Evolutionary conservation across 2,329 filamentous ascomycete genomes (phyloP), one percentile per base, ranked within the genome.

Genomic region (Fusarium nygamai): DNA sequence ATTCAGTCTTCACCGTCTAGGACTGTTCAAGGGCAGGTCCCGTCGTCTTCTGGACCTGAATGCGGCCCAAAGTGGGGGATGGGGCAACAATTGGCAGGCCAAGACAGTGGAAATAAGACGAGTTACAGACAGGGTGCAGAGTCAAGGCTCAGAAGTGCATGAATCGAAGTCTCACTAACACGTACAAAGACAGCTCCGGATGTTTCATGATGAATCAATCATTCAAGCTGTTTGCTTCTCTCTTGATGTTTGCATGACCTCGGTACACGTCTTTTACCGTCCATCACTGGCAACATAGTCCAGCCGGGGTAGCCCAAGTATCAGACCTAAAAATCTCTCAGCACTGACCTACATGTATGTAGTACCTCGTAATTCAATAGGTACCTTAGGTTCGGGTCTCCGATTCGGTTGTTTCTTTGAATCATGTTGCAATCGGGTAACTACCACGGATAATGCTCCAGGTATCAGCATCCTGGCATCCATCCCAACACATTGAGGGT

Each of bases 21-120:
- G 34, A 39, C 54, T 51, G 47, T 24, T 51, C n/a, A 51, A 51
- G n/a, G 17, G 31, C 48, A 51, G 31, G 48, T 34, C 53, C 53
- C 38, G 38, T 44, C 19, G 31, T 51, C 51, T 27, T 59, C n/a
- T 58, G 46, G 48, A 67, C 62, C 43, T 63, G 71, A 69, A 72
- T 74, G 72, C 72, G 72, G 72, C 72, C 72, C 61, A 74, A 74
- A 69, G 72, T 74, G 72, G 72, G 65, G 48, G 72, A 75, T 74
- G 72, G 63, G 68, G 72, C 68, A 69, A 72, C 67, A 74, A 69
- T 63, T 59, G 59, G 67, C 51, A 69, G 64, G 67, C 48, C 57
- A 69, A 70, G 59, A 54, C 51, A 57, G 65, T 47, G 59, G 44
- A 69, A 47, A 54, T 53, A 47, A 59, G 67, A 64, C 61, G 34